These are phyloP conservation scores for Barbatosphaeria neglecta DNA, from an alignment of 495 filamentous ascomycete species.

Conservation along the genomic window DNA sequence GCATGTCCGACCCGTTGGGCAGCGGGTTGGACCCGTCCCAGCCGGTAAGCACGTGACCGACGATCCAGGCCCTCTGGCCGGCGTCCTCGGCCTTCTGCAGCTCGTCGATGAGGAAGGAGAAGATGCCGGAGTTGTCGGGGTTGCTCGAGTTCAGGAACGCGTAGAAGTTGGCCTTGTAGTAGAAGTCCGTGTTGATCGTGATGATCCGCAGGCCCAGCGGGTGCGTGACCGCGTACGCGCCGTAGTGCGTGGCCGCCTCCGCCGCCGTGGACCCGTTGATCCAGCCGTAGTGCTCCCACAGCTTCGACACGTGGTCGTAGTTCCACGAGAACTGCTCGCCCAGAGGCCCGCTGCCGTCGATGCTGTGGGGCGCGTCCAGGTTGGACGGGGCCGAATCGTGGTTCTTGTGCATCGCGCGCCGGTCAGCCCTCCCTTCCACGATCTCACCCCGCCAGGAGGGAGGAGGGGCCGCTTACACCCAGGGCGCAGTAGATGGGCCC, in stretches of 20 bases:
- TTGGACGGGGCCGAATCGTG: conserved; percentile 44
- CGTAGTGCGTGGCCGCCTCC: conserved; percentile 37
- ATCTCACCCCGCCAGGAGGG: no score
- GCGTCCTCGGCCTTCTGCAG: conserved; percentile 40
- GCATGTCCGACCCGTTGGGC: conserved; percentile 38
- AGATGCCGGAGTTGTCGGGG: conserved; percentile 39
- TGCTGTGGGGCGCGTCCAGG: conserved; percentile 35
- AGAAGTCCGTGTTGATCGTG: conserved; percentile 42
- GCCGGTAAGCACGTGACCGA: conserved; percentile 40
- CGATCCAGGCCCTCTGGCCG: conserved; percentile 44
- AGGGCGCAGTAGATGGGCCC: conserved; percentile 43
- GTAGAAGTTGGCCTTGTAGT: conserved; percentile 36
- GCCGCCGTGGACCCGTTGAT: conserved; percentile 26
- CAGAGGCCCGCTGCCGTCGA: conserved; percentile 34
- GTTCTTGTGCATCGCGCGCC: conserved; percentile 37
- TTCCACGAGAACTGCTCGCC: conserved; percentile 47
- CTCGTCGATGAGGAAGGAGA: conserved; percentile 39
- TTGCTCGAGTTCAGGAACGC: conserved; percentile 36
- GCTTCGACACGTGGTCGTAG: conserved; percentile 37
- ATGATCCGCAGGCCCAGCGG: conserved; percentile 38
- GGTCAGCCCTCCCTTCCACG: no score
- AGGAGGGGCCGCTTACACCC: conserved; percentile 1
- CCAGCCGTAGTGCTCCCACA: conserved; percentile 44
- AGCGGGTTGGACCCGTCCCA: conserved; percentile 42
- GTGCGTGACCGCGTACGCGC: conserved; percentile 39